Conservation (phyloP, 441 rosid genomes). For the Breynia disticha region DNA sequence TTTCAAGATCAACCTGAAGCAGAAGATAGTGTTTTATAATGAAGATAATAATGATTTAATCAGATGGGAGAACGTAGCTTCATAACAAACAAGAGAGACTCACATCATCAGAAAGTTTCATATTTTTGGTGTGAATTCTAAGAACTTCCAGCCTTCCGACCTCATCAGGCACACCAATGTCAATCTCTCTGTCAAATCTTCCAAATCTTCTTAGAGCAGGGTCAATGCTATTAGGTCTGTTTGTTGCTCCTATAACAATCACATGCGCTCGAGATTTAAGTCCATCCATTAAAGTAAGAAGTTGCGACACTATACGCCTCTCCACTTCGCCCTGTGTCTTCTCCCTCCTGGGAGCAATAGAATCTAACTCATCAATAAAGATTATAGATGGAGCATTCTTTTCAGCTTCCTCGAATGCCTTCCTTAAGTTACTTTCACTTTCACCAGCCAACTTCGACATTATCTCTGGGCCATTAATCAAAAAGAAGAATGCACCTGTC, state of each 20-base stretch:
- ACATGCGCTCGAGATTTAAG: constrained; percentile 51
- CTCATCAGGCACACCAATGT: constrained; percentile 67
- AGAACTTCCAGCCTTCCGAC: constrained; percentile 50
- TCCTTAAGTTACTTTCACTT: constrained; percentile 70
- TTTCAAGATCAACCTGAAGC: constrained; percentile 51
- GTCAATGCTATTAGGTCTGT: constrained; percentile 47
- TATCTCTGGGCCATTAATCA: constrained; percentile 68
- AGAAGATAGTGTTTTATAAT: not conserved
- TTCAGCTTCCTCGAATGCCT: constrained; percentile 73
- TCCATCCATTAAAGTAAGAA: constrained; percentile 55
- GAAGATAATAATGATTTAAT: not conserved
- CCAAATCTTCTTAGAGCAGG: constrained; percentile 54
- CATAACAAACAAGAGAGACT: not conserved
- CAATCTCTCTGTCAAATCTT: constrained; percentile 53
- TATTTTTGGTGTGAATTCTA: constrained; percentile 51
- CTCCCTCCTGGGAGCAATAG: constrained; percentile 66
- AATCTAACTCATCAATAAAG: constrained; percentile 65
- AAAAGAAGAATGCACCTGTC: constrained; percentile 70
- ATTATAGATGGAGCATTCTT: constrained; percentile 71
- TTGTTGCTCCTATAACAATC: constrained; percentile 50
- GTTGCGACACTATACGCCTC: constrained; percentile 66
- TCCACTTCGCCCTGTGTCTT: constrained; percentile 71
- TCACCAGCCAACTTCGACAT: constrained; percentile 78
- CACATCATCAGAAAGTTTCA: constrained; percentile 55
- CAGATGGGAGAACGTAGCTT: not conserved